Evolutionary conservation across 2,329 filamentous ascomycete genomes (phyloP).

Genomic region (Gnomoniopsis sp.): DNA sequence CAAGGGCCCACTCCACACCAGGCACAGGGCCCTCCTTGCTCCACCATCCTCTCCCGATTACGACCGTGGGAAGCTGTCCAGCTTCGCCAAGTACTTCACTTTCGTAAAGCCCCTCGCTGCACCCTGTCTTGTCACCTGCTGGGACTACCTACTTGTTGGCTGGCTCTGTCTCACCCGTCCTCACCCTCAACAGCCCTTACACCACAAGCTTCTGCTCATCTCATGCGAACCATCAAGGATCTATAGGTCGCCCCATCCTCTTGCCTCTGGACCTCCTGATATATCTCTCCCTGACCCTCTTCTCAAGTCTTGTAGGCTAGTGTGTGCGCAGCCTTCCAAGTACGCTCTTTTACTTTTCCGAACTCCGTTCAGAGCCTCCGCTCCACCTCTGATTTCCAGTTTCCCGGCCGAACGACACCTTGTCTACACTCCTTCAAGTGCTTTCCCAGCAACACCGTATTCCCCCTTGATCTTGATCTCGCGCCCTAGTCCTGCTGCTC

Average conservation of each 20-base stretch:
- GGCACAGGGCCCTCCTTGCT: constrained; percentile 14
- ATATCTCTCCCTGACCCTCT: background rate
- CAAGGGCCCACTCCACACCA: constrained; percentile 8
- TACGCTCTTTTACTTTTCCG: background rate
- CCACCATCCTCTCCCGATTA: constrained; percentile 13
- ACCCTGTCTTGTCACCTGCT: background rate
- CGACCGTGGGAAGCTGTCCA: constrained; percentile 14
- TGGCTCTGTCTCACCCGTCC: constrained; percentile 16
- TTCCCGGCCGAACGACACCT: background rate
- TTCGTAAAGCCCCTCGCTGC: constrained; percentile 13
- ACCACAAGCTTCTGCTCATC: constrained; percentile 4
- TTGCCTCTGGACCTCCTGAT: background rate
- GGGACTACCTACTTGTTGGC: constrained; percentile 2
- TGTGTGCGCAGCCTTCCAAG: background rate
- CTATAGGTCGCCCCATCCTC: background rate
- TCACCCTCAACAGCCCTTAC: background rate
- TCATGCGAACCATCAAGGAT: constrained; percentile 4
- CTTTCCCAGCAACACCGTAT: background rate
- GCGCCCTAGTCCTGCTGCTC: background rate
- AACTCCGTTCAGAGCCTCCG: background rate
- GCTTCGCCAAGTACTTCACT: constrained; percentile 18
- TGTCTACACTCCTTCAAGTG: background rate
- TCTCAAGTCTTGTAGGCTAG: background rate
- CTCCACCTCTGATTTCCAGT: background rate
- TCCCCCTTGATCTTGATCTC: background rate